Evolutionary conservation across 176 grass and related monocot genomes (phyloP), one percentile per base, ranked within the genome.

Genomic region (Triticum urartu): DNA sequence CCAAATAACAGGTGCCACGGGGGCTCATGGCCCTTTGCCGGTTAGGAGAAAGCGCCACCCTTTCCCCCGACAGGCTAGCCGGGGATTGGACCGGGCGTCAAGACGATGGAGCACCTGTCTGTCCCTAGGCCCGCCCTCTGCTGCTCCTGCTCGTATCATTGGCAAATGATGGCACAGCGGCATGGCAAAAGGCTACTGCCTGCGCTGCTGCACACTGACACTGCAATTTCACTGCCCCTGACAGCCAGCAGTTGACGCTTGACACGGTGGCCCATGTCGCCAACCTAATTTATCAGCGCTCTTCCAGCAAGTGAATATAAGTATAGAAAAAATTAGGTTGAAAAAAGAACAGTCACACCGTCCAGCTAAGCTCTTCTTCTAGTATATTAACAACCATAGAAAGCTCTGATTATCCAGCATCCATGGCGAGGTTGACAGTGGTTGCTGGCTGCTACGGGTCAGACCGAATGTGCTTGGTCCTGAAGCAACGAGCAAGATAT

Each of bases 51-150:
- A 84, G n/a, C 15, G 62, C 34, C n/a, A 12, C 8, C n/a, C 80
- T 68, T 81, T 80, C 24, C 69, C 60, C 78, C 50, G 79, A 77
- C 84, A 50, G 11, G 18, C 59, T 18, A 54, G 68, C 32, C 68
- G 40, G 40, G 17, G 79, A 90, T 76, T 76, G 26, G 61, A 82
- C 85, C 18, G 50, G 59, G 61, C 84, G 68, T 59, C 35, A 68
- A 30, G 7, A 43, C 43, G 35, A 50, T 2, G 3, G 54, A 59
- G 17, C 35, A 14, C 68, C 42, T 21, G 36, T 33, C 68, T 21
- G 85, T 79, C 45, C 30, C 36, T 52, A 80, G 89, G 13, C 72
- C 78, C 38, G 60, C 64, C 25, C 7, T 72, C 72, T 82, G 34
- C 40, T 52, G 48, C 15, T 86, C 22, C 79, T 75, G 35, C 28